Base-by-base conservation (phyloP, 139 green algal genomes). In the Yamagishiella unicocca region DNA sequence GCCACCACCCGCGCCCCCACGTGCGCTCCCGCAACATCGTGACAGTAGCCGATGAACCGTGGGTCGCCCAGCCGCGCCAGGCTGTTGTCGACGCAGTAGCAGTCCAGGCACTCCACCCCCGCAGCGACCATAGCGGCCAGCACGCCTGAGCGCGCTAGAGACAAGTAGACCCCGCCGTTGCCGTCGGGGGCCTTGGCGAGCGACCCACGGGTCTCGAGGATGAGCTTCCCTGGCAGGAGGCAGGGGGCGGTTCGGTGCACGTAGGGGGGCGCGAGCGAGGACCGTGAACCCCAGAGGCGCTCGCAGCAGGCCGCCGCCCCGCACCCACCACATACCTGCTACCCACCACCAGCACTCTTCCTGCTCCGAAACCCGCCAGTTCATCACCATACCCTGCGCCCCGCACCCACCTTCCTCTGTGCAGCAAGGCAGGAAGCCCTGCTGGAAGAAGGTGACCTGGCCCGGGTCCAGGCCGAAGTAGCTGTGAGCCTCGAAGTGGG, bases 161-260 rank as follows among this genome's bases (percentile, higher is more conserved):
- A 96, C 31, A 88, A 50, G 91, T 98, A 99, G 55, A 99, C 86
- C 19, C 98, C 97, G 33, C 98, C 98, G 89, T 99, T 99, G 88
- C 98, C 98, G 87, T 99, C 96, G 24, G 98, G 98, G 3, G 96
- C 92, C 77, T 93, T 94, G 35, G 97, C 96, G 38, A 98, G 29
- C 75, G 87, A 43, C 84, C 70, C 82, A 31, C 31, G 24, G 2
- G 82, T 88, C 64, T 95, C 92, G 85, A 98, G 68, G 87, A 99
- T 98, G 62, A 99, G 50, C n/a, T 93, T 89, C 29, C 97, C 89
- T 92, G 68, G n/a, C n/a, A n/a, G n/a, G n/a, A n/a, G n/a, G n/a
- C n/a, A n/a, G n/a, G n/a, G n/a, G n/a, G n/a, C n/a, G n/a, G n/a
- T n/a, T n/a, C n/a, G n/a, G n/a, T n/a, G n/a, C n/a, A n/a, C n/a